Evolutionary conservation across 495 filamentous ascomycete genomes (phyloP).

Genomic region (Aspergillus bertholletiae): DNA sequence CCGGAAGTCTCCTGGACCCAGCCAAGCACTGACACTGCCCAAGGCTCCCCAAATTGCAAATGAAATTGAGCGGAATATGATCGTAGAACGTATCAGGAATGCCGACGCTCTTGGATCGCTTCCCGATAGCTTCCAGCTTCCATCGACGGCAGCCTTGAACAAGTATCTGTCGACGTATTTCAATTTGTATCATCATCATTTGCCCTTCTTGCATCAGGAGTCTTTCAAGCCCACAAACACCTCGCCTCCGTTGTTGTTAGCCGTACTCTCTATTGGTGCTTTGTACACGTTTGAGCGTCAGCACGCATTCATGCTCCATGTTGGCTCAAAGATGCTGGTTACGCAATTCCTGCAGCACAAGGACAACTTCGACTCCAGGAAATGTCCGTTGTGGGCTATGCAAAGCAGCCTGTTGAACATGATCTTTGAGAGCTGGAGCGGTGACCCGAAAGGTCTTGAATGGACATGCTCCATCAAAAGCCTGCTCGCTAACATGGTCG

Average conservation of each 20-base stretch:
- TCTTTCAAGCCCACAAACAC: conserved; percentile 79
- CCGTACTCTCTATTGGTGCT: conserved; percentile 92
- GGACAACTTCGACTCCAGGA: conserved; percentile 97
- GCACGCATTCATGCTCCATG: conserved; percentile 93
- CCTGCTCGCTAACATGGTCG: conserved; percentile 96
- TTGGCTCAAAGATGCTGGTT: conserved; percentile 92
- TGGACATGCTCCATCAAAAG: conserved; percentile 99
- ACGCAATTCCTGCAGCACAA: conserved; percentile 97
- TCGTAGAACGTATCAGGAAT: conserved; percentile 79
- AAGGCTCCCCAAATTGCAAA: conserved; percentile 62
- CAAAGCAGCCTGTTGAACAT: conserved; percentile 95
- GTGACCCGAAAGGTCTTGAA: conserved; percentile 93
- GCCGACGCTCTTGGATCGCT: conserved; percentile 79
- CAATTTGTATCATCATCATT: conserved; percentile 92
- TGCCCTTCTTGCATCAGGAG: conserved; percentile 92
- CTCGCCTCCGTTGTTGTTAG: conserved; percentile 78
- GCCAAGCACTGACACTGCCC: conserved; percentile 60
- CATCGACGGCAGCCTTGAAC: conserved; percentile 72
- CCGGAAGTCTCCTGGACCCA: conserved; percentile 61
- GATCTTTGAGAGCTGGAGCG: conserved; percentile 99
- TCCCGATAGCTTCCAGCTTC: conserved; percentile 84
- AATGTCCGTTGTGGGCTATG: conserved; percentile 97
- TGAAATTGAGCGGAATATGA: conserved; percentile 76
- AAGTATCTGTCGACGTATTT: conserved; percentile 94
- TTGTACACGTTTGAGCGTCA: conserved; percentile 97